phyloP scores from a whole-genome alignment of 768 basidiomycete species.

The Rubroboletus satanas region DNA sequence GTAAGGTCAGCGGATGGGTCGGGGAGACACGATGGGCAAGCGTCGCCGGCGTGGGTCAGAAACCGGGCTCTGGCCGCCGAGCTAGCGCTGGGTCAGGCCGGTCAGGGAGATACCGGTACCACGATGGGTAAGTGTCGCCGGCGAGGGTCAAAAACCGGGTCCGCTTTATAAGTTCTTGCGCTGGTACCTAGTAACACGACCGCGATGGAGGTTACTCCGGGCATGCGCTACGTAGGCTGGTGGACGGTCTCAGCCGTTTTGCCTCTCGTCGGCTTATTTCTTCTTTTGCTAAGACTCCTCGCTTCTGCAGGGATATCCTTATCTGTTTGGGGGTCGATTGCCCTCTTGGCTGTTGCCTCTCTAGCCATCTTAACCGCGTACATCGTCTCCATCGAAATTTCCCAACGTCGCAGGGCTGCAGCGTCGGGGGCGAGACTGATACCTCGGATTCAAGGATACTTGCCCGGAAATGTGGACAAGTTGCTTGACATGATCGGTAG shows the following conservation, averaged over 20 bases:
- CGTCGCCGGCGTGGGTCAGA: too few relatives aligned
- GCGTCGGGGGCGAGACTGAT: constrained; percentile 25
- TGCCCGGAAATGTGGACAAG: constrained; percentile 36
- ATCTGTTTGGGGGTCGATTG: background rate
- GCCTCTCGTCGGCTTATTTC: constrained; percentile 8
- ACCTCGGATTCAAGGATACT: constrained; percentile 31
- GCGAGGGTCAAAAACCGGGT: background rate
- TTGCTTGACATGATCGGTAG: constrained; percentile 19
- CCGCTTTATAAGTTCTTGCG: background rate
- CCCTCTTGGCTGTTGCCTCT: constrained; percentile 2
- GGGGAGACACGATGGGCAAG: background rate
- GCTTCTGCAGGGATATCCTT: constrained; percentile 10
- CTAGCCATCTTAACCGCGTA: constrained; percentile 1
- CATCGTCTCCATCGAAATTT: constrained; percentile 1
- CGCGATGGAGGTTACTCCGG: constrained; percentile 14
- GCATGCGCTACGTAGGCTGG: constrained; percentile 21
- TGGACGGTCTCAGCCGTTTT: constrained; percentile 10
- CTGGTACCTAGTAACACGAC: background rate
- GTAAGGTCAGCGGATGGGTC: background rate
- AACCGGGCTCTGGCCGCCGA: too few relatives aligned
- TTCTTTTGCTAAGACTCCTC: constrained; percentile 13
- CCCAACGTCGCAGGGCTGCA: constrained; percentile 18
- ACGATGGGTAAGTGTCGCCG: too few relatives aligned
- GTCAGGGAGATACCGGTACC: too few relatives aligned
- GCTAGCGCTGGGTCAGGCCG: too few relatives aligned